Conservation (phyloP, 148 eudicot species). For the Chenopodium formosanum region DNA sequence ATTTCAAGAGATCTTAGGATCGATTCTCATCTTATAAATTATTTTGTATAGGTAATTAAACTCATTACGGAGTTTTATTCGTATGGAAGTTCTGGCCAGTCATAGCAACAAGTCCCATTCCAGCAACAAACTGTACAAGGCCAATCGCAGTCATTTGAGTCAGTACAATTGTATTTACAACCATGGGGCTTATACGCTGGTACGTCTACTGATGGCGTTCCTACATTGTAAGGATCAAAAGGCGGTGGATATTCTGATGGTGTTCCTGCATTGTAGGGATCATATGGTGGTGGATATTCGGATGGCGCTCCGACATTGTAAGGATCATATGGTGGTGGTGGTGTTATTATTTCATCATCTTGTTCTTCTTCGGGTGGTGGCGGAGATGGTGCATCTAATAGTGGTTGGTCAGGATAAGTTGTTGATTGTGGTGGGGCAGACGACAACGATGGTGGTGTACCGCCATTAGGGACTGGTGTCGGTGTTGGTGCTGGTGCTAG, state of each 20-base stretch:
- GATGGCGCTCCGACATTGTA: too few relatives aligned
- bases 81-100: background rate
- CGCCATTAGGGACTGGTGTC: background rate
- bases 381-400: background rate
- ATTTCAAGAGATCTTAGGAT: too few relatives aligned
- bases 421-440: background rate
- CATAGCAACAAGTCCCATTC: slow-evolving; percentile 21
- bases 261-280: too few relatives aligned
- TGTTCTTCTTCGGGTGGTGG: background rate
- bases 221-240: background rate
- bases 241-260: too few relatives aligned
- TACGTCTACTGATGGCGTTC: background rate
- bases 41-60: too few relatives aligned
- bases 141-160: slow-evolving; percentile 22
- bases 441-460: background rate
- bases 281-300: too few relatives aligned
- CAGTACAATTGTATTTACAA: slow-evolving; percentile 13
- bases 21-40: too few relatives aligned
- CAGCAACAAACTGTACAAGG: slow-evolving; percentile 2
- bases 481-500: background rate
- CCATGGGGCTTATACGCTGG: slow-evolving; percentile 23
- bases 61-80: background rate
- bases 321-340: background rate
- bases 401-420: background rate
- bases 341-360: background rate